Evolutionary conservation across 805 yeast genomes (phyloP), one percentile per base, ranked within the genome.

Genomic region (Sugiyamaella floridensis): DNA sequence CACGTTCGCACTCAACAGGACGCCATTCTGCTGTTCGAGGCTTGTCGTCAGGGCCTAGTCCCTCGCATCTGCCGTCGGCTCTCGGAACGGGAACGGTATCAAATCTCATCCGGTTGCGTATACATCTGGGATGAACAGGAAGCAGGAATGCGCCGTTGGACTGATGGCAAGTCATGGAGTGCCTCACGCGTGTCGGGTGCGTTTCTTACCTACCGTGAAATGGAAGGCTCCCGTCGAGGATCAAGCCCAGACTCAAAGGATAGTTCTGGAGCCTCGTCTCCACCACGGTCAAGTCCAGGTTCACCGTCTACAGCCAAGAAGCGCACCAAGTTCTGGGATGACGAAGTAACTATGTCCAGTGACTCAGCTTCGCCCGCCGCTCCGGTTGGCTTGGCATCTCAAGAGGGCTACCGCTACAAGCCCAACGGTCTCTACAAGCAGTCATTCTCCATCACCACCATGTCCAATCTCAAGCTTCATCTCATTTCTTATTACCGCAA

Each of bases 121-220:
- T 85, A 78, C 59, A 77, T 83, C 11, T 85, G 89, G 89, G 83
- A 81, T 64, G 90, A 85, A 63, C 71, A 75, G 12, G 83, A 80
- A 58, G 80, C 86, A 43, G 85, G 82, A 15, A 83, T 85, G 81
- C 77, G 81, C 56, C 69, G 90, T 28, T 85, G 92, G 90, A 85
- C 90, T 1, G 92, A 85, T 61, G 88, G 90, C 16, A 77, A 78
- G 56, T 74, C 77, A 34, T 85, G 92, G 90, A 74, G 81, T 54
- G 86, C 89, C 1, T 80, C 86, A 0, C 73, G 89, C 54, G 89
- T 85, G 1, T 74, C 76, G 3, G 86, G 86, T 4, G 73, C 78
- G 1, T 83, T 83, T 60, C 67, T 83, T 29, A 76, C 80, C 2
- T 83, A 83, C 65, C 75, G 78, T 52, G 89, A 85, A 63, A 76